A percentile compares a stretch with the other conserved stretches of the same genome.
Conservation (phyloP, 2,329 filamentous ascomycete species). For the Colletotrichum cereale region DNA sequence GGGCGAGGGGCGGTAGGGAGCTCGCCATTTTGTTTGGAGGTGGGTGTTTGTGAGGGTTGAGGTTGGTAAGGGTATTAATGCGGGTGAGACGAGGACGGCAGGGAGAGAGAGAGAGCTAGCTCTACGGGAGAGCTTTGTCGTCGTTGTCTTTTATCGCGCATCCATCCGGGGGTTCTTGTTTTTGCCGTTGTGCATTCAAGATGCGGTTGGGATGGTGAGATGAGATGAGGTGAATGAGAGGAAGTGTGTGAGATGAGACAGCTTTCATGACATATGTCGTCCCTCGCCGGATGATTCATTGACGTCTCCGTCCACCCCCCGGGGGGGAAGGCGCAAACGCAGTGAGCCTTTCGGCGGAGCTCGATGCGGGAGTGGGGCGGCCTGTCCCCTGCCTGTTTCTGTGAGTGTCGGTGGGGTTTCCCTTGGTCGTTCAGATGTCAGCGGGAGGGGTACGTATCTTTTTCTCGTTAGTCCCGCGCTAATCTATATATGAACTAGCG, state of each 20-base stretch:
- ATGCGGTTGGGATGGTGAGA: neutral
- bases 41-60: neutral
- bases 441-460: neutral
- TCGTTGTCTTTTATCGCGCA: neutral
- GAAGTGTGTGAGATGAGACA: conserved; percentile 1
- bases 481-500: neutral
- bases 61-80: neutral
- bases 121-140: conserved; percentile 1
- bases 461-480: neutral
- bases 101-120: neutral
- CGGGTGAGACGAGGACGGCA: neutral
- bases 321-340: conserved; percentile 25
- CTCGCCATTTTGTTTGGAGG: conserved; percentile 51
- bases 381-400: neutral
- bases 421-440: neutral
- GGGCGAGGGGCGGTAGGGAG: conserved; percentile 78
- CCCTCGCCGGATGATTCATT: conserved; percentile 58
- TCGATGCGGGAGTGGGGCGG: conserved; percentile 21
- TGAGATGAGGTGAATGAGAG: neutral
- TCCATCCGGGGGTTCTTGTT: neutral
- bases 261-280: neutral
- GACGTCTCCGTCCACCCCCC: neutral
- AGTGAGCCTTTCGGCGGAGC: conserved; percentile 26
- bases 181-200: neutral
- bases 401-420: conserved; percentile 9